Evolutionary conservation across 2,329 filamentous ascomycete genomes (phyloP), one percentile per base, ranked within the genome.

Genomic region (Torrubiellomyces zombiae): DNA sequence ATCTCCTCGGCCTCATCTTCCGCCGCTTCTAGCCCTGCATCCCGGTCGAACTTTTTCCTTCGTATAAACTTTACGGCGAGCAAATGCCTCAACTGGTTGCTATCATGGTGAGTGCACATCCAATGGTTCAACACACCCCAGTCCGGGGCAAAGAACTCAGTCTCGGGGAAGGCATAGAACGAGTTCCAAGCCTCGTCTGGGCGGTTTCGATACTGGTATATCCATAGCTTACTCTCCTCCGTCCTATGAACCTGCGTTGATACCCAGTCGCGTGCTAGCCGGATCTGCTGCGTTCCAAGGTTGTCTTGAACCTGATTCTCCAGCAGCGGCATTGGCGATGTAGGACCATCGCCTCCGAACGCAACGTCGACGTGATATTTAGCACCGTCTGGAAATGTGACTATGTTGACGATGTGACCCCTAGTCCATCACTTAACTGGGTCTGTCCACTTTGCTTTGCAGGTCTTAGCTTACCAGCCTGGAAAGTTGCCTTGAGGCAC

Each of bases 291-390:
- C 2, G 59, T 52, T 7, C 62, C 63, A 3, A 72, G 48, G 38
- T 68, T 66, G 25, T 47, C 26, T 44, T 31, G 20, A 54, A 48
- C 38, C 7, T 47, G 38, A 3, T 47, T 47, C 5, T 58, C 47
- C 14, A 55, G 40, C 3, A 79, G 49, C 1, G 58, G 60, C 17
- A 78, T 43, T 4, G 73, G 70, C 7, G 49, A 48, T 0, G 63
- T 71, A 0, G 69, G 55, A 2, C 66, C 63, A 33, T 72, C 66
- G n/a, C 64, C 66, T 12, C 73, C 74, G 37, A 79, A 78, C 1
- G 64, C 70, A 4, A 75, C 64, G 39, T 79, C 75, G 4, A 66
- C 48, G 43, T 62, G 50, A 40, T 63, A 70, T 30, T 54, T 51
- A 20, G 53, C 54, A 9, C 50, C 50, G 3, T 53, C 45, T 0